Conservation (phyloP, 176 grass and related monocot species). For the Zea luxurians region DNA sequence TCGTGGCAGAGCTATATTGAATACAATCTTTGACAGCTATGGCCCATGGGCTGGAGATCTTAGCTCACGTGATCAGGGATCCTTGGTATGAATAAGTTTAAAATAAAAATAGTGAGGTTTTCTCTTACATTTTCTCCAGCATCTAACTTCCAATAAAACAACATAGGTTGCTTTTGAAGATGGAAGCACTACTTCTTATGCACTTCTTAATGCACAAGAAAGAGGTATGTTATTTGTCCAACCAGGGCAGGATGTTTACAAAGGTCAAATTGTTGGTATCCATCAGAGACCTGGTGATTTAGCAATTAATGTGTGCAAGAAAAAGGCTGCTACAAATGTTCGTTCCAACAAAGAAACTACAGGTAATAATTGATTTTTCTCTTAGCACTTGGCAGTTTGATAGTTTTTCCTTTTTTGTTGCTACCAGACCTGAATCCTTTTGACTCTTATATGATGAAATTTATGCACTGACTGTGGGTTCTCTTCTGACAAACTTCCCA, state of each 20-base stretch:
- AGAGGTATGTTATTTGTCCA: constrained; percentile 81
- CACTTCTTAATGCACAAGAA: constrained; percentile 92
- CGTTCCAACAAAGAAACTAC: constrained; percentile 97
- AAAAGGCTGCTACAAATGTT: constrained; percentile 96
- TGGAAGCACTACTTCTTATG: constrained; percentile 88
- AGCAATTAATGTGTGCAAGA: constrained; percentile 97
- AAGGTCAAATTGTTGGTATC: constrained; percentile 95
- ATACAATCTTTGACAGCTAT: constrained; percentile 95
- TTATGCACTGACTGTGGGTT: background rate
- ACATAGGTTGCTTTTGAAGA: constrained; percentile 91
- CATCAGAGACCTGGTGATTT: constrained; percentile 93
- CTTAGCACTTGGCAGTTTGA: background rate
- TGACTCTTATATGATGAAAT: background rate
- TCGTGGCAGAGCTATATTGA: constrained; percentile 82
- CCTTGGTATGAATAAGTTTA: constrained; percentile 67
- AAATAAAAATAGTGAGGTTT: constrained; percentile 32
- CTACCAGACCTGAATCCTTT: background rate
- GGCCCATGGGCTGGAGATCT: constrained; percentile 80
- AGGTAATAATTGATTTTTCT: constrained; percentile 43
- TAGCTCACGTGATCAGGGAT: constrained; percentile 75
- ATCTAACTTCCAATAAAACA: constrained; percentile 37
- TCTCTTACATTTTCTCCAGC: constrained; percentile 3
- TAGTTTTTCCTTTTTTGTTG: constrained; percentile 23
- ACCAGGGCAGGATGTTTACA: constrained; percentile 82
- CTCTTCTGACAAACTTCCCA: background rate